phyloP scores from a whole-genome alignment of 2,329 filamentous ascomycete species.

The Huntiella savannae region DNA sequence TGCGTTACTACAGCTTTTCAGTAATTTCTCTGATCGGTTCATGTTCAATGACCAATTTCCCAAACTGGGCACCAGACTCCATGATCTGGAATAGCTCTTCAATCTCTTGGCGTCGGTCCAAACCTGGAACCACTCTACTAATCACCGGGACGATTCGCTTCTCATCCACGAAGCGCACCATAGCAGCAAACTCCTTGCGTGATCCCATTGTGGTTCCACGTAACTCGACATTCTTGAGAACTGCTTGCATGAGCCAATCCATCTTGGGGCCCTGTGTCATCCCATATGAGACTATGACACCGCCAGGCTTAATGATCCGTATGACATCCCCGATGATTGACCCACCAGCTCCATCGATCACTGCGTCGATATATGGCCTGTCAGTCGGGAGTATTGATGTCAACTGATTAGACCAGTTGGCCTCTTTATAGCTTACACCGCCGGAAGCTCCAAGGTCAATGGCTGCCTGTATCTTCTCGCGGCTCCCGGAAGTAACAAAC shows the following conservation, averaged over 20 bases:
- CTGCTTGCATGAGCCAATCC: conserved; percentile 68
- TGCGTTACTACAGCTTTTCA: conserved; percentile 22
- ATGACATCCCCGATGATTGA: conserved; percentile 54
- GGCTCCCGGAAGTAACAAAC: conserved; percentile 60
- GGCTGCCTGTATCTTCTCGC: conserved; percentile 58
- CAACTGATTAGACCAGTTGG: conserved; percentile 66
- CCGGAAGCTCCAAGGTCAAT: conserved; percentile 53
- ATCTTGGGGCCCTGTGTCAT: conserved; percentile 80
- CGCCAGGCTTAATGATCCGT: conserved; percentile 58
- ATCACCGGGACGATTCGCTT: conserved; percentile 61
- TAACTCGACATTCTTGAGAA: conserved; percentile 75
- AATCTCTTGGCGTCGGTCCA: conserved; percentile 62
- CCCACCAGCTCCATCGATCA: conserved; percentile 81
- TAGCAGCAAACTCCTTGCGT: conserved; percentile 70
- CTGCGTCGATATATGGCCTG: conserved; percentile 54
- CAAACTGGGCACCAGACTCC: conserved; percentile 71
- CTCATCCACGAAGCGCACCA: conserved; percentile 63
- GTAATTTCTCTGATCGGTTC: conserved; percentile 18
- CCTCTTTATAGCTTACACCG: conserved; percentile 65
- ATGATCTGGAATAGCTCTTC: conserved; percentile 75
- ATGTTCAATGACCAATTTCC: conserved; percentile 72
- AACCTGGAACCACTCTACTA: conserved; percentile 50
- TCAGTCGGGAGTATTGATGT: conserved; percentile 40
- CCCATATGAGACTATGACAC: conserved; percentile 70
- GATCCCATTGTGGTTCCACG: conserved; percentile 80